Evolutionary conservation across 2,329 filamentous ascomycete species (phyloP), one percentile per base, ranked within the genome.

Genomic region (Colletotrichum simmondsii): DNA sequence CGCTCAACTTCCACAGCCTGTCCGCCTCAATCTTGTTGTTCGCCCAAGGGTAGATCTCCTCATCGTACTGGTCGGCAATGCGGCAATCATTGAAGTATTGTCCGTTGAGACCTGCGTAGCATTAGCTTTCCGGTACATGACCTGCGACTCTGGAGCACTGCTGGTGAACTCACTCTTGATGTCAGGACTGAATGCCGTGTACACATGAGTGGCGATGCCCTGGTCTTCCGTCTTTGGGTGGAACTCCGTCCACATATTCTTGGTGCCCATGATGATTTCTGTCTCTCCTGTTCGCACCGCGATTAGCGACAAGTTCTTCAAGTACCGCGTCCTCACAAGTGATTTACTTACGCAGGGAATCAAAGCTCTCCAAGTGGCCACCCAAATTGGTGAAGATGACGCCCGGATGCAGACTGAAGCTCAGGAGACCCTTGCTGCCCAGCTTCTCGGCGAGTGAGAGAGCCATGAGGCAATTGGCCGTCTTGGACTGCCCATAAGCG

Each of bases 361-460:
- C 66, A 30, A 70, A 72, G 26, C 30, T 28, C 12, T 73, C 68
- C n/a, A 76, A 30, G 12, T 76, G 70, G 12, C 16, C 42, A 1
- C 49, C 63, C 14, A 77, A 56, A 24, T 78, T 75, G n/a, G 75
- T 76, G 2, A 57, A 56, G 52, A 79, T 78, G 32, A 79, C 74
- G 0, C 82, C 82, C 0, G 83, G 83, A 26, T 83, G 77, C 2
- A 83, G 61, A 32, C 82, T 84, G 61, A 79, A 81, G 1, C 81
- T 76, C 64, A 72, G 71, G 1, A 83, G 75, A 10, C 80, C 79
- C 14, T 74, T 73, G 24, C 12, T 4, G 26, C 78, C 79, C 0
- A 83, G 77, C 66, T 79, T 82, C 60, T 80, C 76, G 0, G 81
- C 80, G 3, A 83, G 74, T 0, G 78, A 77, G 0, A 79, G 26